Evolutionary conservation across 352 stramenopile species (phyloP), one percentile per base, ranked within the genome.

Genomic region (Elongisporangium prolatum): DNA sequence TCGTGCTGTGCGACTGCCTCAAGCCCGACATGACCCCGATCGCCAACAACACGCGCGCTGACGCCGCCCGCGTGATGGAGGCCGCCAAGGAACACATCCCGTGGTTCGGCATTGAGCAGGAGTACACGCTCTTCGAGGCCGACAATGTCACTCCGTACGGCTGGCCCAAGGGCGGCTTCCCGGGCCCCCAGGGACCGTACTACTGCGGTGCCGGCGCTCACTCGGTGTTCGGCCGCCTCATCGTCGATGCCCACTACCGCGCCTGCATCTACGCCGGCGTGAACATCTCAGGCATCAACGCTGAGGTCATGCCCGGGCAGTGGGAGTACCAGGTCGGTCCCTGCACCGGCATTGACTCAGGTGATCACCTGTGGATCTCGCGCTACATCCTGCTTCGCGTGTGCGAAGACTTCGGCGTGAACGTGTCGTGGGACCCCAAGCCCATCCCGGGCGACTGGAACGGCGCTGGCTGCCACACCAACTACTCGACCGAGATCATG

Each of bases 361-460:
- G 94, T 56, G 96, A 99, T 79, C 93, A 98, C 74, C 77, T 98
- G 61, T 98, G 93, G 91, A 97, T 98, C 78, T 97, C 86, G 47
- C 93, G 96, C 67, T 99, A 98, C 87, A 96, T 99, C 52, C 84
- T 99, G 67, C 77, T 97, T 61, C 92, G 96, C 56, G 93, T 99
- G 49, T 98, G 94, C 74, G 96, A 99, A 71, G 93, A 98, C 73
- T 98, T 98, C 71, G 92, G 96, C 60, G 94, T 99, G 47, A 98
- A 97, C 75, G 97, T 97, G 63, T 98, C 93, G 61, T 91, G 97
- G 62, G 94, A 98, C 84, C 96, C 96, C 53, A 99, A 99, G 83
- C 96, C 96, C 18, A 98, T 99, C 77, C 88, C 97, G 17, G 96
- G 96, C 57, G 96, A 99, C 77, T 99, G 96, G 96, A 99, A 98